Evolutionary conservation across 2,329 filamentous ascomycete species (phyloP), one percentile per base, ranked within the genome.

Genomic region (Colletotrichum graminicola): DNA sequence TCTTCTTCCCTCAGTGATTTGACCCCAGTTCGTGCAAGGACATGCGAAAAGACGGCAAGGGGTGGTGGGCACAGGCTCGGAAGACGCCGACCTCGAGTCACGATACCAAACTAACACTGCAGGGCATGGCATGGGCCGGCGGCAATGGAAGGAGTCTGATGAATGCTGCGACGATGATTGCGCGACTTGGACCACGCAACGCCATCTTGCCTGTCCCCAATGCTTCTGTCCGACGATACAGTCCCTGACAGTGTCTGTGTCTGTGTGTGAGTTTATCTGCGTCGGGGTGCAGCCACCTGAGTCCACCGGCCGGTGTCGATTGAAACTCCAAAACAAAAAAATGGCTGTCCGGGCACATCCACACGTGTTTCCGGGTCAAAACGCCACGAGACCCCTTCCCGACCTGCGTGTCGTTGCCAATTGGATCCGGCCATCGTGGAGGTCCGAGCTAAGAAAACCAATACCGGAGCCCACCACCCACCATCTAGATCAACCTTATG

Each of bases 291-390:
- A 51, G 36, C 29, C n/a, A 39, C 14, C 43, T 39, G 59, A 51
- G 21, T 26, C 26, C 49, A 29, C 43, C 62, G 64, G 43, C 43
- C 62, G 64, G 43, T 62, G 52, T 67, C 51, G 57, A 41, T 62
- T 57, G 55, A 45, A 71, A 67, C 67, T 62, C 64, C 36, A 70
- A 62, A 54, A 10, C 43, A 47, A 11, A 54, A 36, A 26, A 36
- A 26, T 45, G 36, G 12, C 36, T 51, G 41, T 52, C 51, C 57
- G 43, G 39, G 49, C 47, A 49, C 54, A 47, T n/a, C 45, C 45
- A 23, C 41, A 66, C 41, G 36, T 36, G 18, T 56, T 14, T 45
- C 57, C n/a, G 39, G 14, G 32, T 39, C 43, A 51, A 34, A 47
- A 60, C 29, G 34, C 43, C 64, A 57, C 39, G 21, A 16, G 16